Percentiles rank a stretch among this genome's conserved stretches.
These are phyloP conservation scores for Colletotrichum musae DNA, from an alignment of 2,329 filamentous ascomycete species.

Conservation along the genomic window DNA sequence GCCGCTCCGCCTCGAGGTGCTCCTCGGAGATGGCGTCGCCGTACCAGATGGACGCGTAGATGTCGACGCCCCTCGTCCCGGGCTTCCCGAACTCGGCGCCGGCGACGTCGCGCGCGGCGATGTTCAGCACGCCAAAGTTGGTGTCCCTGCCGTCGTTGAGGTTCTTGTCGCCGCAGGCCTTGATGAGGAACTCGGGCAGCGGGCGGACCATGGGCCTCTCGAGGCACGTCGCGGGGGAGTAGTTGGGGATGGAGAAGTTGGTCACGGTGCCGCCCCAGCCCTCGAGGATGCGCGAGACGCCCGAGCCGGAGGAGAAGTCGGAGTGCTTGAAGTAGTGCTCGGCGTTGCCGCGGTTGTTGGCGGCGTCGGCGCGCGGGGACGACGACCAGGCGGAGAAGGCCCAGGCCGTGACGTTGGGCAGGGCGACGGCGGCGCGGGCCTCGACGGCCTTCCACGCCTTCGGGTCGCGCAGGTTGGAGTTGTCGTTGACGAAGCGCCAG, in stretches of 20 bases:
- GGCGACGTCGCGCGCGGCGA: slow-evolving; percentile 42
- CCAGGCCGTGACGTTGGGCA: slow-evolving; percentile 46
- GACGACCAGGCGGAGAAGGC: slow-evolving; percentile 46
- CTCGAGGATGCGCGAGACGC: slow-evolving; percentile 46
- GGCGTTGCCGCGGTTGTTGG: slow-evolving; percentile 47
- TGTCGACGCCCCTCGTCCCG: slow-evolving; percentile 34
- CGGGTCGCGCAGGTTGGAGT: slow-evolving; percentile 37
- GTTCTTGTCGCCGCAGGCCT: slow-evolving; percentile 46
- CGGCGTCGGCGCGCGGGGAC: slow-evolving; percentile 45
- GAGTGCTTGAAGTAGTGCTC: slow-evolving; percentile 49
- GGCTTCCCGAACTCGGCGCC: slow-evolving; percentile 27
- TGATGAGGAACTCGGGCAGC: slow-evolving; percentile 45
- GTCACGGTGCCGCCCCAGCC: slow-evolving; percentile 52
- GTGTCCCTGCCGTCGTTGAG: slow-evolving; percentile 40
- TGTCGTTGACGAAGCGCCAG: slow-evolving; percentile 44
- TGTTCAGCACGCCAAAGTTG: slow-evolving; percentile 44
- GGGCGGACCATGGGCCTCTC: slow-evolving; percentile 50
- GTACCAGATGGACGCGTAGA: slow-evolving; percentile 46
- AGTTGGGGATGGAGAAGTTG: slow-evolving; percentile 53
- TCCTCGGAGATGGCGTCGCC: slow-evolving; percentile 42
- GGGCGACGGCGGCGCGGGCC: slow-evolving; percentile 44
- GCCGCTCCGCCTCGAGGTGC: slow-evolving; percentile 45
- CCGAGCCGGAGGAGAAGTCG: slow-evolving; percentile 26
- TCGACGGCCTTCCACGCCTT: slow-evolving; percentile 44
- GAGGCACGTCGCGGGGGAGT: slow-evolving; percentile 45